phyloP scores from a whole-genome alignment of 1,139 yeast species.

The Taphrina populina region DNA sequence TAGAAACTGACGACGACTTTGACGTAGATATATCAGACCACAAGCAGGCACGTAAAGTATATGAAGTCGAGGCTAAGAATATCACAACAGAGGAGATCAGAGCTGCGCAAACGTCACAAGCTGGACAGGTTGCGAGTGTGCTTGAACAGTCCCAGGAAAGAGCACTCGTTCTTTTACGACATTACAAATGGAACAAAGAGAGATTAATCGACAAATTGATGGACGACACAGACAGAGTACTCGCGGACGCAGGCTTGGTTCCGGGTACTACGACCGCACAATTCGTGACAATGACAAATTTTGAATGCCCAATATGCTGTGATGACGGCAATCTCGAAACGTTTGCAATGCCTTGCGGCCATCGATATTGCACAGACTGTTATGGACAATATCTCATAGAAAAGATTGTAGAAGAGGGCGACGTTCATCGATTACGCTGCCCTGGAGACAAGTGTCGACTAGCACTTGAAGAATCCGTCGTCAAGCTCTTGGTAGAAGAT shows the following conservation, averaged over 20 bases:
- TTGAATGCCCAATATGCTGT: constrained; percentile 69
- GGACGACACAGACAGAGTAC: constrained; percentile 53
- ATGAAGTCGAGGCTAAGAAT: constrained; percentile 43
- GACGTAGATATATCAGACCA: constrained; percentile 41
- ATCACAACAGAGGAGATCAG: constrained; percentile 43
- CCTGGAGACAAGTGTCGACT: constrained; percentile 53
- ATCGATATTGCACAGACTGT: constrained; percentile 67
- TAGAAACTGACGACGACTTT: constrained; percentile 40
- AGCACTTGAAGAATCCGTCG: constrained; percentile 46
- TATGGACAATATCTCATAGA: constrained; percentile 60
- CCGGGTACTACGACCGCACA: constrained; percentile 39
- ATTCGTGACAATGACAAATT: constrained; percentile 42
- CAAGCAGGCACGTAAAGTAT: constrained; percentile 39
- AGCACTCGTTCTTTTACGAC: constrained; percentile 58
- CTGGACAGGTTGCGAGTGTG: constrained; percentile 45
- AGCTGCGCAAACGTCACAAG: constrained; percentile 41
- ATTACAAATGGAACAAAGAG: constrained; percentile 72
- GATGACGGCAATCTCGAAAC: constrained; percentile 51
- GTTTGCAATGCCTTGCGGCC: constrained; percentile 66
- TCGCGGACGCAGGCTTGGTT: constrained; percentile 54
- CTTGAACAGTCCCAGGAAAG: constrained; percentile 47
- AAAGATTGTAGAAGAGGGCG: constrained; percentile 54
- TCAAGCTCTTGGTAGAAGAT: constrained; percentile 45
- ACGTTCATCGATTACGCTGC: constrained; percentile 57
- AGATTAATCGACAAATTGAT: constrained; percentile 66